A percentile compares a stretch with the other conserved stretches of the same genome.
phyloP scores from a whole-genome alignment of 2,329 filamentous ascomycete genomes.

The Calycina herbarum region DNA sequence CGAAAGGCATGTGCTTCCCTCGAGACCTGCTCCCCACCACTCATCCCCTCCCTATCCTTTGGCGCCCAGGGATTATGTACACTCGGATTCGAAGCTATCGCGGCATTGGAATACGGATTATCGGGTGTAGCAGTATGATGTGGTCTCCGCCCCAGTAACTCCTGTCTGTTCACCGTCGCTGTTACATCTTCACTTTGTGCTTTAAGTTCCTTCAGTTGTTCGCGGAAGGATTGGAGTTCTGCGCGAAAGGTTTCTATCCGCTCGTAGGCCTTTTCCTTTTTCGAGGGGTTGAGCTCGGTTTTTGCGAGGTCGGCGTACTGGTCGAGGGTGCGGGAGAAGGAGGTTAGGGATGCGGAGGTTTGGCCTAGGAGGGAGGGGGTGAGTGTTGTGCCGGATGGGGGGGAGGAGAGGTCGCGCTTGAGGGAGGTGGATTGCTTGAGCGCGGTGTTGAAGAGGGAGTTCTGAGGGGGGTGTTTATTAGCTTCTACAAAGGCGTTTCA shows the following conservation, averaged over 20 bases:
- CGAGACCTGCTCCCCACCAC: constrained; percentile 57
- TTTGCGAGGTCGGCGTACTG: constrained; percentile 85
- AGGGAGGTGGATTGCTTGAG: constrained; percentile 81
- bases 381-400: constrained; percentile 58
- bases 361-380: constrained; percentile 68
- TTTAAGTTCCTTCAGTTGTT: constrained; percentile 76
- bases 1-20: constrained; percentile 82
- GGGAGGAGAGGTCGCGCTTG: constrained; percentile 71
- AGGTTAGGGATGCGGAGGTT: constrained; percentile 72
- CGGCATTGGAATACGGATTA: constrained; percentile 79
- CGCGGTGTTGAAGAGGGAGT: constrained; percentile 81
- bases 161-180: constrained; percentile 66
- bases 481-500: constrained; percentile 7
- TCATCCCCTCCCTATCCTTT: constrained; percentile 39
- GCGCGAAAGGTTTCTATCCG: constrained; percentile 81
- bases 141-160: constrained; percentile 82
- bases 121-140: constrained; percentile 82
- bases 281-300: constrained; percentile 85
- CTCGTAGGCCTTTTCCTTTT: constrained; percentile 87
- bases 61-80: constrained; percentile 35
- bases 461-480: constrained; percentile 49
- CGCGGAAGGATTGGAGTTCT: constrained; percentile 78
- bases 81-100: constrained; percentile 29
- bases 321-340: constrained; percentile 87
- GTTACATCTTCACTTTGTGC: constrained; percentile 73